Evolutionary conservation across 2,329 filamentous ascomycete species (phyloP).

Genomic region (Davidsoniella virescens): DNA sequence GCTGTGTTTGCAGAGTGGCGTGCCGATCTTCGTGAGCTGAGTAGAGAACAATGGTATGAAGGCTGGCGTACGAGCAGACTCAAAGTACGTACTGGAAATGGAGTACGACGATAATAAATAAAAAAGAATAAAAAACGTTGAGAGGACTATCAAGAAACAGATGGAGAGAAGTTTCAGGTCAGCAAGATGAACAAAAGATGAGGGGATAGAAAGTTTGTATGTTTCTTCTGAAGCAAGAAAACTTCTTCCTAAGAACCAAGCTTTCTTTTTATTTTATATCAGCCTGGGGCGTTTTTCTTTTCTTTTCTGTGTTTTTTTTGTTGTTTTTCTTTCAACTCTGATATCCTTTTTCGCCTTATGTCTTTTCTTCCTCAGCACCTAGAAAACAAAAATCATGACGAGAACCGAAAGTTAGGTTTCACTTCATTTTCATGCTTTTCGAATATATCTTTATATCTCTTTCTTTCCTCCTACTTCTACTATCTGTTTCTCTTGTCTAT

Average conservation of each 20-base stretch:
- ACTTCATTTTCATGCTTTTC: background rate
- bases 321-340: background rate
- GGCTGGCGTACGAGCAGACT: constrained; percentile 69
- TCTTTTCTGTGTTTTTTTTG: background rate
- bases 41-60: constrained; percentile 87
- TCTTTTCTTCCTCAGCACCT: too few species aligned
- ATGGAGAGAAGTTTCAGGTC: too few species aligned
- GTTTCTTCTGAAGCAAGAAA: too few species aligned
- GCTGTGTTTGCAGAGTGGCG: constrained; percentile 91
- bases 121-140: background rate
- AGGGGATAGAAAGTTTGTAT: too few species aligned
- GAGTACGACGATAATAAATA: constrained; percentile 20
- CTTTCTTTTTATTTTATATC: too few species aligned
- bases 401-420: background rate
- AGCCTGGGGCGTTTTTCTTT: constrained; percentile 2
- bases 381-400: too few species aligned
- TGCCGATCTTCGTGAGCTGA: constrained; percentile 74
- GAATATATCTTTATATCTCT: background rate
- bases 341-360: too few species aligned
- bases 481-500: background rate
- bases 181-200: too few species aligned
- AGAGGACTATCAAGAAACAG: background rate
- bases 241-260: too few species aligned
- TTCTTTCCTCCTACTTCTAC: background rate
- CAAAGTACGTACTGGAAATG: constrained; percentile 34